Conservation (phyloP, 2,329 filamentous ascomycete species). For the Cyclaneusma minus region DNA sequence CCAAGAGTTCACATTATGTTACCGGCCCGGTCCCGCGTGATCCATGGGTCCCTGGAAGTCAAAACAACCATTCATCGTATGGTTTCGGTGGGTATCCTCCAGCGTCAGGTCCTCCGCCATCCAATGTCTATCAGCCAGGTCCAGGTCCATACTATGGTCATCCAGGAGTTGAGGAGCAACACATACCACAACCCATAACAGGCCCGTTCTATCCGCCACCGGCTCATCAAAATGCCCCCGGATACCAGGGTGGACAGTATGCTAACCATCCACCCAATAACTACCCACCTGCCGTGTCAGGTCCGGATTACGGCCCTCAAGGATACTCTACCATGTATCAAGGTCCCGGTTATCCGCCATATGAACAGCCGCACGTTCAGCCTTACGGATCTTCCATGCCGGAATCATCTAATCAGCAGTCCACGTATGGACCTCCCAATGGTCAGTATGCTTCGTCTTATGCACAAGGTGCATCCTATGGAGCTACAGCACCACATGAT, state of each 20-base stretch:
- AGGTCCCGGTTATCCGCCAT: constrained; percentile 7
- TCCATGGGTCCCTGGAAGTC: constrained; percentile 16
- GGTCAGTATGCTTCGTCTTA: constrained; percentile 10
- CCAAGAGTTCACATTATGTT: constrained; percentile 18
- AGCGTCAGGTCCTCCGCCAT: constrained; percentile 9
- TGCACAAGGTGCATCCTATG: constrained; percentile 12
- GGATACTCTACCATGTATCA: constrained; percentile 12
- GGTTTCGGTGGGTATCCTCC: constrained; percentile 18
- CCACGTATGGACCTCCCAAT: constrained; percentile 7
- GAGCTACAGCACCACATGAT: constrained; percentile 9
- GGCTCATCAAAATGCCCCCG: constrained; percentile 11
- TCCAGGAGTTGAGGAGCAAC: constrained; percentile 18
- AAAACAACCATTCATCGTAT: constrained; percentile 18
- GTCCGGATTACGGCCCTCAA: constrained; percentile 13
- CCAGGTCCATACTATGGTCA: constrained; percentile 19
- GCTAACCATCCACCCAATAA: constrained; percentile 10
- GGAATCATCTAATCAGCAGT: constrained; percentile 8
- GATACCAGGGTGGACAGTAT: constrained; percentile 12
- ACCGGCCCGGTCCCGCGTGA: constrained; percentile 16
- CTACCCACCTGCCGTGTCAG: no score
- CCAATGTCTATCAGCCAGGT: constrained; percentile 12
- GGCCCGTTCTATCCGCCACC: constrained; percentile 10
- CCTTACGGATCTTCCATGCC: constrained; percentile 9
- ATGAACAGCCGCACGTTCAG: constrained; percentile 7
- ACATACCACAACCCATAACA: constrained; percentile 15